A percentile compares a stretch with the other conserved stretches of the same genome.
These are phyloP conservation scores for Salisapilia sapeloensis DNA, from an alignment of 352 stramenopile genomes.

Conservation along the genomic window DNA sequence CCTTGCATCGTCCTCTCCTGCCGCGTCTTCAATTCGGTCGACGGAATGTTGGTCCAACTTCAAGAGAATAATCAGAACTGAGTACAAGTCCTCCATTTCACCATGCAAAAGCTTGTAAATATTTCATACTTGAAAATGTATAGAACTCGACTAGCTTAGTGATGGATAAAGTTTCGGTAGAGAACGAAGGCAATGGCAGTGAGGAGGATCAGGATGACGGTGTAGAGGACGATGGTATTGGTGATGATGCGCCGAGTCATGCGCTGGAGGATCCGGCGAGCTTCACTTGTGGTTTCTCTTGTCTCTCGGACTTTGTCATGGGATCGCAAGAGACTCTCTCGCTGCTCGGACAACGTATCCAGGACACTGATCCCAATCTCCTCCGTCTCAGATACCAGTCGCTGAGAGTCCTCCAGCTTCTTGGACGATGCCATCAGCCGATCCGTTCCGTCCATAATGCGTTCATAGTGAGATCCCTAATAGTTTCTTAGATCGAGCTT, in stretches of 20 bases:
- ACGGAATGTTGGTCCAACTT: too few species aligned
- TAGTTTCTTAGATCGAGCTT: too few species aligned
- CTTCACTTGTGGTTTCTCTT: conserved; percentile 44
- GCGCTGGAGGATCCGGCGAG: conserved; percentile 41
- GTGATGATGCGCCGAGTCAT: conserved; percentile 66
- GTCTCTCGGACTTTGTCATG: conserved; percentile 69
- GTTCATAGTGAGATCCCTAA: conserved; percentile 53
- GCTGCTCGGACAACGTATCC: conserved; percentile 46
- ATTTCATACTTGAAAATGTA: too few species aligned
- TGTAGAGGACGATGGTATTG: conserved; percentile 69
- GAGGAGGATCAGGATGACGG: conserved; percentile 48
- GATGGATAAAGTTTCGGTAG: conserved; percentile 62
- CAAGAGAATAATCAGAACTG: neutral
- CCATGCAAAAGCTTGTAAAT: neutral
- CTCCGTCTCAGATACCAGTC: conserved; percentile 46
- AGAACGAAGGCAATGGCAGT: conserved; percentile 51
- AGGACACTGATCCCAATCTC: conserved; percentile 54
- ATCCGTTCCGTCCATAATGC: conserved; percentile 44
- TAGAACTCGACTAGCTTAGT: too few species aligned
- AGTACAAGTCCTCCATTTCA: neutral
- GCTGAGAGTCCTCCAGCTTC: conserved; percentile 41
- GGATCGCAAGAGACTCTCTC: conserved; percentile 41
- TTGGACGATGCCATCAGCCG: conserved; percentile 40
- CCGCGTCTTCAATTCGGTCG: too few species aligned
- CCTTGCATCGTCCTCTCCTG: too few species aligned